Conservation (phyloP, 495 filamentous ascomycete genomes). For the Margaritispora aquatica region DNA sequence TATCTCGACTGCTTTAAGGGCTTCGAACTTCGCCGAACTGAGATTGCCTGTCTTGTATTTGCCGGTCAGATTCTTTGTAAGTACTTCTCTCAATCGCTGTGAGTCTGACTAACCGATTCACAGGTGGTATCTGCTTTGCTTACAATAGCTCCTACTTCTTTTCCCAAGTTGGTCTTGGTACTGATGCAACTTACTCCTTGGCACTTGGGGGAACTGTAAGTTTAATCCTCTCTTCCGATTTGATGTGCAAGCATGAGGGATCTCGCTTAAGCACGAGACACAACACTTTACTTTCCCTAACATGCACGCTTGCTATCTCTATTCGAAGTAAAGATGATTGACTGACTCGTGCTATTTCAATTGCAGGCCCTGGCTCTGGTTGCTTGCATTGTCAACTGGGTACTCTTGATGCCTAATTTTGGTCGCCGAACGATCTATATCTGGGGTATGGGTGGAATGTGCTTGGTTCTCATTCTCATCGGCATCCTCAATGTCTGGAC, state of each 20-base stretch:
- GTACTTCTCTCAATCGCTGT: too few relatives aligned
- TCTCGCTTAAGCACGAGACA: too few relatives aligned
- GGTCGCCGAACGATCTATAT: slow-evolving; percentile 49
- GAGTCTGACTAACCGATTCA: too few relatives aligned
- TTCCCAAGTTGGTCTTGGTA: slow-evolving; percentile 5
- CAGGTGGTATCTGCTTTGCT: slow-evolving; percentile 5
- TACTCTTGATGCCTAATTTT: slow-evolving; percentile 39
- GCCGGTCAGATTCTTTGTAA: slow-evolving; percentile 52
- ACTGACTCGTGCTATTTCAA: too few relatives aligned
- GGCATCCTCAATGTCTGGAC: slow-evolving; percentile 27
- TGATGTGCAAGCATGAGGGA: too few relatives aligned
- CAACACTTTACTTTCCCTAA: too few relatives aligned
- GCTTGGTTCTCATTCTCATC: slow-evolving; percentile 32
- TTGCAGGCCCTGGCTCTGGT: slow-evolving; percentile 5
- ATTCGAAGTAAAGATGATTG: too few relatives aligned
- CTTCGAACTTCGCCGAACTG: slow-evolving; percentile 58
- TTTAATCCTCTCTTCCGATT: too few relatives aligned
- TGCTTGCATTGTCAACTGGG: slow-evolving; percentile 23
- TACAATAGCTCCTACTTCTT: slow-evolving; percentile 13
- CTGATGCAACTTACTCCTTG: slow-evolving; percentile 3
- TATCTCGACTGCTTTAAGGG: slow-evolving; percentile 65
- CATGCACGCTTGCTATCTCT: too few relatives aligned
- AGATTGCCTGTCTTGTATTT: slow-evolving; percentile 63
- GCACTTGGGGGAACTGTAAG: not conserved
- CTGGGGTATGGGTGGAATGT: slow-evolving; percentile 40